phyloP scores from a whole-genome alignment of 257 asterid genomes.

The Solanum sitiens region DNA sequence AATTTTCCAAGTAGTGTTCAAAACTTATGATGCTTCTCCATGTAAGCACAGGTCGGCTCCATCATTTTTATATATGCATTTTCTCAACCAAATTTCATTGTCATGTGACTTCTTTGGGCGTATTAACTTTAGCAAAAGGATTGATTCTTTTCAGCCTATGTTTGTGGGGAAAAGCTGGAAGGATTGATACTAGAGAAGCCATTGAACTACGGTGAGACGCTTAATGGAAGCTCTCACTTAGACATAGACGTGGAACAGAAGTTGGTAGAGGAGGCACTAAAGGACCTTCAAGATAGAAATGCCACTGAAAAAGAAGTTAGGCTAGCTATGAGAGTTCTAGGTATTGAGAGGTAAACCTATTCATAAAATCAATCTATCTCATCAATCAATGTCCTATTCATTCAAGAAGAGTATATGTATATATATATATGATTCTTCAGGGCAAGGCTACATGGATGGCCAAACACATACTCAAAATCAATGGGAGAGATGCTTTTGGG shows the following conservation, averaged over 20 bases:
- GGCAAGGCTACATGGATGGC: neutral
- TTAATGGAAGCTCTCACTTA: conserved; percentile 17
- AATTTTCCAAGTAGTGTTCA: conserved; percentile 4
- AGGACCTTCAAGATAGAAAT: neutral
- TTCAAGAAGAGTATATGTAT: neutral
- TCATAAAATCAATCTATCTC: neutral
- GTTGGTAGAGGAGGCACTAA: conserved; percentile 19
- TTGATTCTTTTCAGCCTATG: conserved; percentile 10
- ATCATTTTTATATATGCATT: neutral
- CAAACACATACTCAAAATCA: neutral
- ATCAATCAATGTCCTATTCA: neutral
- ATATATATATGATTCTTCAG: neutral
- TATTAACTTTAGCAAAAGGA: neutral
- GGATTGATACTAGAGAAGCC: conserved; percentile 37
- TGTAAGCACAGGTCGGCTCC: conserved; percentile 7
- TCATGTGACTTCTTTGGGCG: neutral
- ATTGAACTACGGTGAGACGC: conserved; percentile 26
- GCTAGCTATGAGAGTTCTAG: neutral
- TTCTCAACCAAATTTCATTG: neutral
- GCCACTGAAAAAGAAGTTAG: neutral
- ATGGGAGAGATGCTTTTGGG: neutral
- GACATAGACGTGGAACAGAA: conserved; percentile 31
- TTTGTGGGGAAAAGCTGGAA: neutral
- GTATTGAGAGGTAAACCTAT: neutral
- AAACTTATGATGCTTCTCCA: conserved; percentile 8